phyloP scores from a whole-genome alignment of 768 basidiomycete species.

The Pleurotus giganteus region DNA sequence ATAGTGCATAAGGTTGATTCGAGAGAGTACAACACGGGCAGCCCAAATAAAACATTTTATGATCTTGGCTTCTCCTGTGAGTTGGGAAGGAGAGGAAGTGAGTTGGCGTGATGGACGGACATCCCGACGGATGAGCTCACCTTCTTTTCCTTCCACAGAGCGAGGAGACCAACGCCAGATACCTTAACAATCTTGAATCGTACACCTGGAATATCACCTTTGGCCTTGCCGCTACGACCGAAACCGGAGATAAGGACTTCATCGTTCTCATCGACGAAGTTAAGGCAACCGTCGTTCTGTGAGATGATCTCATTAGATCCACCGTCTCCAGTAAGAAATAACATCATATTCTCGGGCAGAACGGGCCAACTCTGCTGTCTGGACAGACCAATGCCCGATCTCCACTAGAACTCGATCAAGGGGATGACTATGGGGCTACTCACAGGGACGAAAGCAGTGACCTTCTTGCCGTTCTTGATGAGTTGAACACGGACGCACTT shows the following conservation, averaged over 20 bases:
- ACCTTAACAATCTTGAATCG: slow-evolving; percentile 99
- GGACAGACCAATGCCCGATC: neutral
- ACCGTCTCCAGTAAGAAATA: neutral
- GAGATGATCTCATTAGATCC: slow-evolving; percentile 4
- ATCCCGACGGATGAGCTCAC: slow-evolving; percentile 34
- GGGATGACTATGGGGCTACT: slow-evolving; percentile 28
- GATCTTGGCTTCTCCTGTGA: slow-evolving; percentile 72
- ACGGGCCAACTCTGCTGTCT: neutral
- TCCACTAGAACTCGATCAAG: neutral
- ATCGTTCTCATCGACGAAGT: slow-evolving; percentile 99
- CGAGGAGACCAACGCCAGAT: slow-evolving; percentile 96
- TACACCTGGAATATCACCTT: slow-evolving; percentile 99
- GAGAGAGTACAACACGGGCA: slow-evolving; percentile 16
- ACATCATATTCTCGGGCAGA: neutral
- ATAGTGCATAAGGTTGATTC: slow-evolving; percentile 16
- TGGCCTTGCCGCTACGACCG: slow-evolving; percentile 99
- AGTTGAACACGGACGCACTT: slow-evolving; percentile 99
- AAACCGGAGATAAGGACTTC: slow-evolving; percentile 99
- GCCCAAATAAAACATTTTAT: slow-evolving; percentile 26
- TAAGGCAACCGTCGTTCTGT: slow-evolving; percentile 94
- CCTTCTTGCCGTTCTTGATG: slow-evolving; percentile 99
- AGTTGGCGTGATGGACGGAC: neutral
- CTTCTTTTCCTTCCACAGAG: slow-evolving; percentile 99
- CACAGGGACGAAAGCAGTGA: slow-evolving; percentile 99
- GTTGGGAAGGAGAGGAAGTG: slow-evolving; percentile 2